Conservation (phyloP, 495 filamentous ascomycete species). For the Aspergillus sparsus region DNA sequence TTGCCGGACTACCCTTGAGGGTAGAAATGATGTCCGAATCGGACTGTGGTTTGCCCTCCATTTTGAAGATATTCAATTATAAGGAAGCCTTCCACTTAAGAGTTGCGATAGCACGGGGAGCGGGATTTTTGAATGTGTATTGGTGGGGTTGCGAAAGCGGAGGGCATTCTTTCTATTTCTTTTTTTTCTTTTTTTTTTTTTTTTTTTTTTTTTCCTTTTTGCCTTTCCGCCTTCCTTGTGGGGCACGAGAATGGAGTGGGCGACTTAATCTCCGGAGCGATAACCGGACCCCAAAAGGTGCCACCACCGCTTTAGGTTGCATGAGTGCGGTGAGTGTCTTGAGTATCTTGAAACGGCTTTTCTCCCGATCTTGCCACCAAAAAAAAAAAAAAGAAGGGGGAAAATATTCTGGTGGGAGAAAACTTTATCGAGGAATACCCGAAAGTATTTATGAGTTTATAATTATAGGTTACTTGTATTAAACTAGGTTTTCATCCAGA, state of each 20-base stretch:
- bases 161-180: constrained; percentile 29
- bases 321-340: neutral
- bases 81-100: constrained; percentile 13
- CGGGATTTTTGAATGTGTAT: constrained; percentile 31
- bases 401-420: too few species aligned
- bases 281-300: neutral
- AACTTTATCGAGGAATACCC: too few species aligned
- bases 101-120: constrained; percentile 17
- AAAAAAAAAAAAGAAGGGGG: too few species aligned
- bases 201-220: constrained; percentile 28
- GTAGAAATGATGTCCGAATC: constrained; percentile 17
- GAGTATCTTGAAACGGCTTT: too few species aligned
- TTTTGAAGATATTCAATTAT: constrained; percentile 14
- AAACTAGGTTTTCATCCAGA: too few species aligned
- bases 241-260: constrained; percentile 4
- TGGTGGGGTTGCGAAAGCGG: constrained; percentile 43
- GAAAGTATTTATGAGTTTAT: too few species aligned
- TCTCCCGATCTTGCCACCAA: too few species aligned
- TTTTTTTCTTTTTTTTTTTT: constrained; percentile 22
- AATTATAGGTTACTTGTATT: too few species aligned
- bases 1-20: constrained; percentile 17
- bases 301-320: neutral
- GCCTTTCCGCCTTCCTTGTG: constrained; percentile 32
- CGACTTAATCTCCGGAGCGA: constrained; percentile 7
- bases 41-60: constrained; percentile 23